Evolutionary conservation across 192 early-diverging fungal genomes (phyloP).

Genomic region (Phycomyces blakesleeanus): DNA sequence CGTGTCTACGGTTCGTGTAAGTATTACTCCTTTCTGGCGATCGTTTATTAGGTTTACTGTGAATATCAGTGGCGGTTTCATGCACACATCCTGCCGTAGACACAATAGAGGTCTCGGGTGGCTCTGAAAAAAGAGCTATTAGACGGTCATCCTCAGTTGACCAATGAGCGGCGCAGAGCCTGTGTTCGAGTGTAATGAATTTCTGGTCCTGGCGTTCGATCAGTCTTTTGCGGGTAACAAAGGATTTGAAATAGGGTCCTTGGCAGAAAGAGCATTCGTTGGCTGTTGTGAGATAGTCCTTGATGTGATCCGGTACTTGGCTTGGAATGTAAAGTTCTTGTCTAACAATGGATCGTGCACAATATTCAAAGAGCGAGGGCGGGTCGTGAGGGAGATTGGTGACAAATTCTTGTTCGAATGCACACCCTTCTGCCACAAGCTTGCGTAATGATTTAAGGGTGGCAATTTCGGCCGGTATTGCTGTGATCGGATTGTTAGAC

Average conservation of each 20-base stretch:
- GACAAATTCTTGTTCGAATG: constrained; percentile 42
- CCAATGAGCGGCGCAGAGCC: constrained; percentile 76
- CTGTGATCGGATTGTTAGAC: constrained; percentile 58
- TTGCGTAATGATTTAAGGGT: constrained; percentile 67
- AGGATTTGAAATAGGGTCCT: constrained; percentile 74
- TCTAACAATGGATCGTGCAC: constrained; percentile 71
- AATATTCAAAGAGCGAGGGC: constrained; percentile 74
- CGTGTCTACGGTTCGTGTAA: no score
- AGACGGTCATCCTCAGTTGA: constrained; percentile 65
- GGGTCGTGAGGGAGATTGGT: constrained; percentile 39
- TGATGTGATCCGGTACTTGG: constrained; percentile 49
- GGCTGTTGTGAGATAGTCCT: constrained; percentile 58
- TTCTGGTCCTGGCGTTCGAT: constrained; percentile 55
- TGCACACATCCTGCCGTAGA: no score
- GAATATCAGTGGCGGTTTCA: no score
- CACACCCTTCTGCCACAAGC: constrained; percentile 53
- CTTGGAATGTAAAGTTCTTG: constrained; percentile 55
- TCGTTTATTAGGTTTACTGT: no score
- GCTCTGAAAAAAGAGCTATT: constrained; percentile 48
- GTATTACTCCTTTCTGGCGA: no score
- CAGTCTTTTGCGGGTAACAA: constrained; percentile 53
- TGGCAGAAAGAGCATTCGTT: constrained; percentile 69
- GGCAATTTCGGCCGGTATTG: constrained; percentile 68
- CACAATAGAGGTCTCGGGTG: background rate
- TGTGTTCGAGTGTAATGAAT: constrained; percentile 61